Evolutionary conservation across 306 rosid genomes (phyloP), one percentile per base, ranked within the genome.

Genomic region (Rosa multiflora): DNA sequence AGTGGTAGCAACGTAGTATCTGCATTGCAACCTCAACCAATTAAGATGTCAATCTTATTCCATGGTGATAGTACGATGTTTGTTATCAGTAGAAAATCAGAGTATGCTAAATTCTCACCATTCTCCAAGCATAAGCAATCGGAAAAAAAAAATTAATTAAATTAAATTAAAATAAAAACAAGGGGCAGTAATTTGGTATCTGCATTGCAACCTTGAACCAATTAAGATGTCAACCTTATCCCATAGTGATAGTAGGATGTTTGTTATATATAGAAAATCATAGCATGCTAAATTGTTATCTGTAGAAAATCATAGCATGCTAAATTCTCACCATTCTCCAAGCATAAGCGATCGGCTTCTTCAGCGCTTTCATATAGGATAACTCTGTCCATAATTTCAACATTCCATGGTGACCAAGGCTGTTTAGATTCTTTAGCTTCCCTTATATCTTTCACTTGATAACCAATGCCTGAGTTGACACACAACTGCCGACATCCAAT

Each of bases 381-480:
- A 83, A 88, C 94, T 87, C 93, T 91, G 81, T 94, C 99, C 87
- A 92, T 85, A 82, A 92, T 83, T 87, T 94, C 99, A 80, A 84
- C 73, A 80, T 86, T 90, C 95, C 95, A 90, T 61, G 93, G 89
- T 70, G 90, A 77, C 84, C 83, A 89, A 12, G 83, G 85, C 75
- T 74, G 76, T 67, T 77, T 76, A 62, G 81, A 86, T 78, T 81
- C 85, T 76, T 86, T 82, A 67, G 83, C 79, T 79, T 86, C 89
- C 86, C 86, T 77, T 70, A 59, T 81, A 75, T 82, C 90, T 47
- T 85, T 87, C 29, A 66, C 85, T 83, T 77, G 83, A 85, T 75
- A 73, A 72, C 82, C 83, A 76, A 69, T 75, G 76, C 89, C 83
- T 67, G 80, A 68, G 74, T 78, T 78, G 58, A 66, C 80, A 64